Evolutionary conservation across 1,284 basidiomycete species (phyloP).

Genomic region (Mycena sp.): DNA sequence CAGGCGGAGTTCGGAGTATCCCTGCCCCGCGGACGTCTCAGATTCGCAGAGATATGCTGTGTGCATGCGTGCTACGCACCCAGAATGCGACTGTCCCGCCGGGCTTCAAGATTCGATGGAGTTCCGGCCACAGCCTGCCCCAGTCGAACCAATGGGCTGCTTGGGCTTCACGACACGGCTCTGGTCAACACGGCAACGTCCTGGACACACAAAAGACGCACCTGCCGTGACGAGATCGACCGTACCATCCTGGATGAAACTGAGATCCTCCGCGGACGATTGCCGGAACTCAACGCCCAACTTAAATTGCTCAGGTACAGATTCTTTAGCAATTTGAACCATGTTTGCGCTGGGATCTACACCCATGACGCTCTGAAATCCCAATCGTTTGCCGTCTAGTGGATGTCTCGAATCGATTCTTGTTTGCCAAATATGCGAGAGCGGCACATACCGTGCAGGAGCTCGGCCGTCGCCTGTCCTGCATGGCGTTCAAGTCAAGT

Average conservation of each 20-base stretch:
- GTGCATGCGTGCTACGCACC: slow-evolving; percentile 52
- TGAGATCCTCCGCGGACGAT: slow-evolving; percentile 62
- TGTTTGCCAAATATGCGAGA: too few relatives aligned
- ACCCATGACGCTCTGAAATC: slow-evolving; percentile 72
- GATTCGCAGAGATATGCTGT: background rate
- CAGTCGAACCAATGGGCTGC: slow-evolving; percentile 91
- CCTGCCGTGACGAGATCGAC: slow-evolving; percentile 83
- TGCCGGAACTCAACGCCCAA: slow-evolving; percentile 45
- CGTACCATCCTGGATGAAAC: slow-evolving; percentile 59
- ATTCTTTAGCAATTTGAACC: slow-evolving; percentile 71
- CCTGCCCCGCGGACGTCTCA: slow-evolving; percentile 49
- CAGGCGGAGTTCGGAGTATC: slow-evolving; percentile 83
- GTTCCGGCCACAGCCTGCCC: slow-evolving; percentile 74
- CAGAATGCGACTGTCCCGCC: slow-evolving; percentile 82
- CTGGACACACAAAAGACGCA: slow-evolving; percentile 43
- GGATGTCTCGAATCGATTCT: slow-evolving; percentile 50
- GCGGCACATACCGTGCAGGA: slow-evolving; percentile 33
- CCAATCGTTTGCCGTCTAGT: slow-evolving; percentile 63
- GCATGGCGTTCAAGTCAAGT: background rate
- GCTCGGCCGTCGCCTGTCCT: slow-evolving; percentile 16
- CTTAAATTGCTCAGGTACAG: slow-evolving; percentile 25
- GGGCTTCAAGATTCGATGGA: slow-evolving; percentile 67
- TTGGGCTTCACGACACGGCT: slow-evolving; percentile 63
- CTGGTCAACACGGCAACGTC: background rate
- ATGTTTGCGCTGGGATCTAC: slow-evolving; percentile 82